Conservation (phyloP, 345 rosid genomes). For the Murraya koenigii region DNA sequence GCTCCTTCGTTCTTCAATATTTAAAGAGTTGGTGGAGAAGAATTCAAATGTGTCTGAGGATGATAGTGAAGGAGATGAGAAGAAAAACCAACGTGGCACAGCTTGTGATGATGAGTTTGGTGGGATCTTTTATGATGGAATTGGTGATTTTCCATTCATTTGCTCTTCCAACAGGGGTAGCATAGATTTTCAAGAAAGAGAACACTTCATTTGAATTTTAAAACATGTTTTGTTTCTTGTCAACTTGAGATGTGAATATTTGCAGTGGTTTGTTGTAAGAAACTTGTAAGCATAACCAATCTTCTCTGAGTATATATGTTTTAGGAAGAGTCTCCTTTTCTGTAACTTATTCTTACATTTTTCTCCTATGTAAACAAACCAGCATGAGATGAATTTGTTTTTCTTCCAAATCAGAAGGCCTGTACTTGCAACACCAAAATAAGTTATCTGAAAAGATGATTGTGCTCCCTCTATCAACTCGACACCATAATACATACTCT, state of each 20-base stretch:
- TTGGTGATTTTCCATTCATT: slow-evolving; percentile 30
- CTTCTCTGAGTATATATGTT: not conserved
- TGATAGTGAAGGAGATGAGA: slow-evolving; percentile 31
- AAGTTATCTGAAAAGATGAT: too few species aligned
- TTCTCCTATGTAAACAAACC: not conserved
- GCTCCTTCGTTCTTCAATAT: slow-evolving; percentile 55
- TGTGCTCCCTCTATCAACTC: too few species aligned
- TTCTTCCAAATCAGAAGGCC: not conserved
- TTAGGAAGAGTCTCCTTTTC: not conserved
- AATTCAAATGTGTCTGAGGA: slow-evolving; percentile 35
- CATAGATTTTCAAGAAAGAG: slow-evolving; percentile 33
- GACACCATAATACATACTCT: too few species aligned
- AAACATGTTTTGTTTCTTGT: not conserved
- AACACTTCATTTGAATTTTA: slow-evolving; percentile 20
- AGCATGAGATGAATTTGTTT: not conserved
- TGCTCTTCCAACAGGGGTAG: slow-evolving; percentile 28
- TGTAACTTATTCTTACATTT: not conserved
- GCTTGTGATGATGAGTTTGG: slow-evolving; percentile 39
- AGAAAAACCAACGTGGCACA: slow-evolving; percentile 21
- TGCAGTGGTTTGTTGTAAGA: slow-evolving; percentile 4
- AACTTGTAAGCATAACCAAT: not conserved
- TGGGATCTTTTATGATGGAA: slow-evolving; percentile 34
- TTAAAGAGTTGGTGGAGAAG: slow-evolving; percentile 54
- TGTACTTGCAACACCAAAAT: too few species aligned
- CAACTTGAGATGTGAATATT: not conserved